Percentiles rank a stretch among this genome's conserved stretches.
Evolutionary conservation across 352 stramenopile species (phyloP).

Genomic region (Pythium angustatum): DNA sequence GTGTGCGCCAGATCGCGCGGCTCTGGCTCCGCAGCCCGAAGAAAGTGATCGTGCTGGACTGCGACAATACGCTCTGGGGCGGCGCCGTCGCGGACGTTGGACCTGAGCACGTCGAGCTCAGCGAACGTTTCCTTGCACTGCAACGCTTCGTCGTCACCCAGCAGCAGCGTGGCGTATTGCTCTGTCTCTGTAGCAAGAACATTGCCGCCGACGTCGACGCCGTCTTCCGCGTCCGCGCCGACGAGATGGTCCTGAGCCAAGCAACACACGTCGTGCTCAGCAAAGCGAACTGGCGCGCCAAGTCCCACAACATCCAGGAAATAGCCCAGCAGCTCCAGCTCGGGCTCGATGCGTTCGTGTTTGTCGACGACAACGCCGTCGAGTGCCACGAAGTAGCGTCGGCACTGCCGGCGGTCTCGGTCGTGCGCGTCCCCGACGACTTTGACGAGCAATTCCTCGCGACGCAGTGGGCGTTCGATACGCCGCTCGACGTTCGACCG

Average conservation of each 20-base stretch:
- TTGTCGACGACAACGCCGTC: constrained; percentile 72
- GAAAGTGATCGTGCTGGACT: constrained; percentile 80
- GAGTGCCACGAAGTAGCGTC: constrained; percentile 66
- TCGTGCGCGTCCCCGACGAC: constrained; percentile 46
- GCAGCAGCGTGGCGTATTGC: constrained; percentile 48
- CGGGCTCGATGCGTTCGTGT: constrained; percentile 64
- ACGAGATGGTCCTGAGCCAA: constrained; percentile 54
- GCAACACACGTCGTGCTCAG: constrained; percentile 48
- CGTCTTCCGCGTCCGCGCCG: constrained; percentile 44
- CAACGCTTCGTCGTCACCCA: constrained; percentile 60
- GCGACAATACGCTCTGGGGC: constrained; percentile 77
- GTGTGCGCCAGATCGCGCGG: constrained; percentile 54
- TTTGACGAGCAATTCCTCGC: constrained; percentile 42
- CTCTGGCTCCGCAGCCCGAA: constrained; percentile 38
- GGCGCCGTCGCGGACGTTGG: constrained; percentile 65
- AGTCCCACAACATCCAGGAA: constrained; percentile 58
- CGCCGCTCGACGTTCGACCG: constrained; percentile 14
- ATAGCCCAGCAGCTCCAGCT: constrained; percentile 59
- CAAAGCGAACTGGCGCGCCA: constrained; percentile 62
- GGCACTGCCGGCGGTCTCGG: constrained; percentile 45
- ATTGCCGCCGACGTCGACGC: constrained; percentile 47
- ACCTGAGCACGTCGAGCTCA: constrained; percentile 37
- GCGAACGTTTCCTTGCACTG: constrained; percentile 43
- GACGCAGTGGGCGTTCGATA: constrained; percentile 60
- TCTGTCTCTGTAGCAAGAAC: constrained; percentile 77